Conservation (phyloP, 768 basidiomycete genomes). For the Erythrobasidium yunnanense region DNA sequence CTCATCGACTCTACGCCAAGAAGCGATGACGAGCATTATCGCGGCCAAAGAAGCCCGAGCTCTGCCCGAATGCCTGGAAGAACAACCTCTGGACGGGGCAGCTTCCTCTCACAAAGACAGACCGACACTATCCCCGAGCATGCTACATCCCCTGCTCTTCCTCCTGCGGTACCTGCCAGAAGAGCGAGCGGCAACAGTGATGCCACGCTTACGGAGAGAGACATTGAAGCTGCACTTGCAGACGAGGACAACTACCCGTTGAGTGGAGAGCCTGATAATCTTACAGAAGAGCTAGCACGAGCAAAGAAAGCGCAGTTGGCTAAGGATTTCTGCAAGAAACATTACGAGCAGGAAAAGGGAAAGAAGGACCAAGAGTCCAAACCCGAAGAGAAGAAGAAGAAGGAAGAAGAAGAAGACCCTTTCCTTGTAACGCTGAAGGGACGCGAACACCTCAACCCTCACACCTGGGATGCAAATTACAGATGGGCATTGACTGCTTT, state of each 20-base stretch:
- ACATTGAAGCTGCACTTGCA: no score
- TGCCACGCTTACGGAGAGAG: no score
- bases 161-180: no score
- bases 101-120: no score
- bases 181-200: no score
- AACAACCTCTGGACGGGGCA: no score
- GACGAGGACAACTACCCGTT: no score
- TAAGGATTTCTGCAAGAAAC: no score
- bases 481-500: slow-evolving; percentile 35
- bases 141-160: no score
- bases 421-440: slow-evolving; percentile 34
- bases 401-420: slow-evolving; percentile 21
- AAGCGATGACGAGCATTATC: background rate
- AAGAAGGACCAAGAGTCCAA: background rate
- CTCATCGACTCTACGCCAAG: background rate
- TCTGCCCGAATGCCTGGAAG: background rate
- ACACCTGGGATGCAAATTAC: slow-evolving; percentile 31
- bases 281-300: background rate
- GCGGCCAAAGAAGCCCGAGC: background rate
- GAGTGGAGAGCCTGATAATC: no score
- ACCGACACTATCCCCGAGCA: no score
- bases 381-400: background rate
- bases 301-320: background rate
- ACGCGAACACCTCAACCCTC: slow-evolving; percentile 31
- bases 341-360: background rate